Conservation (phyloP, 208 protist species). For the Acanthamoeba royreba region DNA sequence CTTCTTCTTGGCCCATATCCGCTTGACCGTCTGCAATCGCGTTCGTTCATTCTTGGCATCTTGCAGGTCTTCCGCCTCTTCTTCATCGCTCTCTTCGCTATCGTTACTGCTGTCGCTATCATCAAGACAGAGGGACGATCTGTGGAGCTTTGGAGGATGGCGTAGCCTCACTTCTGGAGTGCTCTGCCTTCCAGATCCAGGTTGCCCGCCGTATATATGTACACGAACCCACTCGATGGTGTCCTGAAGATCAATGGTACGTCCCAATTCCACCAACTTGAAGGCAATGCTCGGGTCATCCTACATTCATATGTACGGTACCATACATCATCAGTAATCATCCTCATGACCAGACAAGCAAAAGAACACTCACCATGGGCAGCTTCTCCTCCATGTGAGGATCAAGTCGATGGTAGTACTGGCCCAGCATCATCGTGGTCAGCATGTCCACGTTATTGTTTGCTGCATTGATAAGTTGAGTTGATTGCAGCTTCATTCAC, state of each 20-base stretch:
- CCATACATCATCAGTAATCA: no score
- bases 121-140: no score
- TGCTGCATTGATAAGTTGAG: not conserved
- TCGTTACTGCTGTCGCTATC: not conserved
- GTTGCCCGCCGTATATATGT: not conserved
- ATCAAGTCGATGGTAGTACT: conserved; percentile 8
- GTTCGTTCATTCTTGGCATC: not conserved
- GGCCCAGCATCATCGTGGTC: not conserved
- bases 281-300: not conserved
- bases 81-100: not conserved
- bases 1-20: not conserved
- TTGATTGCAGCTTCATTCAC: not conserved
- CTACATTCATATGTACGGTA: no score
- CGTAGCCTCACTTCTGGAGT: no score
- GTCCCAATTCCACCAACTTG: not conserved
- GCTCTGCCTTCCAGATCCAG: no score
- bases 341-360: no score
- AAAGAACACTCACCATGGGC: conserved; percentile 19
- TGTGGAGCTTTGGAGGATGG: no score
- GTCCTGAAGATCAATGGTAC: not conserved
- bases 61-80: not conserved
- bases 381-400: conserved; percentile 18
- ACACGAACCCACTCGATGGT: not conserved
- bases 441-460: conserved; percentile 32
- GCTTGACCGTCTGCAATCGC: not conserved